phyloP scores from a whole-genome alignment of 306 rosid species.

The Phaseolus lunatus region DNA sequence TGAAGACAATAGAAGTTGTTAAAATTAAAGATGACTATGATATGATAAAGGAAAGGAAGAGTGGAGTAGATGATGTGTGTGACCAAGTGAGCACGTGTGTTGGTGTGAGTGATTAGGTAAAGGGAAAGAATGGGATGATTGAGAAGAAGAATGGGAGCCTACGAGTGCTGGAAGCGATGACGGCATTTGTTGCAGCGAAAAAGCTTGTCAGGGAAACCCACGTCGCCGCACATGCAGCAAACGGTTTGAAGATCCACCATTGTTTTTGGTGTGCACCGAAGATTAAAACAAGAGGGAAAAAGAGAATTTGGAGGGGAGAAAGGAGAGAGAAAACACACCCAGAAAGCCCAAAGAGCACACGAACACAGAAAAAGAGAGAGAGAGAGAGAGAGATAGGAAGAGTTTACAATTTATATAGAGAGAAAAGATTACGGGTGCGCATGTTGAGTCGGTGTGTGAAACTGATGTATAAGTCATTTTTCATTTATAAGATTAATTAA shows the following conservation, averaged over 20 bases:
- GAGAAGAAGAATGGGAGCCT: constrained; percentile 15
- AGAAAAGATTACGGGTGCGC: constrained; percentile 34
- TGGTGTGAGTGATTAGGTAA: too few relatives aligned
- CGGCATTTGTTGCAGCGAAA: constrained; percentile 94
- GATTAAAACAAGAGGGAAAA: background rate
- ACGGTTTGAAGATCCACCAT: constrained; percentile 93
- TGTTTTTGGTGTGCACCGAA: background rate
- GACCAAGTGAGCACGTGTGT: background rate
- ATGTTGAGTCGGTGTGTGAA: constrained; percentile 70
- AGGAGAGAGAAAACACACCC: background rate
- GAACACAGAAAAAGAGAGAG: background rate
- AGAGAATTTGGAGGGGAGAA: constrained; percentile 22
- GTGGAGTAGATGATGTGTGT: constrained; percentile 9
- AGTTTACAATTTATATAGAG: constrained; percentile 54
- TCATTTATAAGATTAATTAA: background rate
- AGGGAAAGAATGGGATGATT: constrained; percentile 10
- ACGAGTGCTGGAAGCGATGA: constrained; percentile 96
- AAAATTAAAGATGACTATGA: constrained; percentile 13
- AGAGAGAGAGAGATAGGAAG: constrained; percentile 14
- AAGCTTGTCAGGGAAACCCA: constrained; percentile 95
- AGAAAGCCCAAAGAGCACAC: constrained; percentile 3
- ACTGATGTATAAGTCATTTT: constrained; percentile 22
- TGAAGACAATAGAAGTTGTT: background rate
- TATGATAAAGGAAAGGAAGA: constrained; percentile 23
- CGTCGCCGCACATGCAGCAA: constrained; percentile 98